phyloP scores from a whole-genome alignment of 192 early-diverging fungal genomes.

The Fimicolochytrium jonesii region DNA sequence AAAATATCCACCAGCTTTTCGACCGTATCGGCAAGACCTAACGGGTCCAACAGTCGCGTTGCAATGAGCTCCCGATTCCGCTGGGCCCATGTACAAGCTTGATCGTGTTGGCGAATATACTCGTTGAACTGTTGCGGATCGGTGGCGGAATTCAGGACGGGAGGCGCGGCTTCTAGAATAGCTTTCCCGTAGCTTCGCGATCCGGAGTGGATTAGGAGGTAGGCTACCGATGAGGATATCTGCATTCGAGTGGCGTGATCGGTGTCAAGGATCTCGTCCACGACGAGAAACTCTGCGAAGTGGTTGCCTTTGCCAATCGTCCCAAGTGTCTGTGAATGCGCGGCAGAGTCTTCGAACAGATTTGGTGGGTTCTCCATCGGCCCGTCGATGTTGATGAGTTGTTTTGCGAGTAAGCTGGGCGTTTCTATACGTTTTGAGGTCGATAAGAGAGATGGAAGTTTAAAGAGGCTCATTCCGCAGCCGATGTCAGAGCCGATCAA shows the following conservation, averaged over 20 bases:
- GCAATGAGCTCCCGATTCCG: constrained; percentile 56
- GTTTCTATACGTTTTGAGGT: constrained; percentile 7
- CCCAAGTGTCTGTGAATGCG: constrained; percentile 34
- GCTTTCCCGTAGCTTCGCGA: constrained; percentile 52
- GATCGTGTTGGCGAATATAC: too few relatives aligned
- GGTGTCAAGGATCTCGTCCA: constrained; percentile 32
- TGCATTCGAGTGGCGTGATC: constrained; percentile 7
- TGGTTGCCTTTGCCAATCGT: constrained; percentile 62
- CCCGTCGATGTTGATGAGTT: constrained; percentile 2
- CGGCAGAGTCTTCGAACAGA: constrained; percentile 42
- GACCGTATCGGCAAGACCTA: constrained; percentile 26
- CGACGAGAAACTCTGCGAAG: constrained; percentile 54
- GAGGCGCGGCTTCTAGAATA: too few relatives aligned
- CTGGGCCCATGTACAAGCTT: too few relatives aligned
- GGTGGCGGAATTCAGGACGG: too few relatives aligned
- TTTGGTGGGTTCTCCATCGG: constrained; percentile 31
- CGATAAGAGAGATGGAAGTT: too few relatives aligned
- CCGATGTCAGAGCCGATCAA: constrained; percentile 60
- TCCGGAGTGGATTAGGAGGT: constrained; percentile 47
- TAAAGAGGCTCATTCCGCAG: constrained; percentile 55
- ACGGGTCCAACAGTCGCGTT: constrained; percentile 35
- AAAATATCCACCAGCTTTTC: constrained; percentile 50
- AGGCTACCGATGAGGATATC: too few relatives aligned
- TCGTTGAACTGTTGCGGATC: too few relatives aligned
- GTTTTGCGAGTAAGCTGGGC: background rate